Evolutionary conservation across 371 early-diverging fungal species (phyloP).

Genomic region (Apophysomyces variabilis): DNA sequence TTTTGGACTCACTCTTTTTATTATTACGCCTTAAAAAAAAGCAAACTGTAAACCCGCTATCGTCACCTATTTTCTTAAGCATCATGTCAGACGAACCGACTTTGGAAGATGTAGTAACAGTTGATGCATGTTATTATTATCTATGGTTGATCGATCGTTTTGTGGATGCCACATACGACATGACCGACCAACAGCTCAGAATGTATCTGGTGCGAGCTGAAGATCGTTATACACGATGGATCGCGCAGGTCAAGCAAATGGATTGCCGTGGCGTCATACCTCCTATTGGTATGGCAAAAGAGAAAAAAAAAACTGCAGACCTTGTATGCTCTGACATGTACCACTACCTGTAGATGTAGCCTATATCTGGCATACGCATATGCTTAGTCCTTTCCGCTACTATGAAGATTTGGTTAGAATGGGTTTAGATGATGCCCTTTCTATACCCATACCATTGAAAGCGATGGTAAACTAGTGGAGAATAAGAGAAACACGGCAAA

Average conservation of each 20-base stretch:
- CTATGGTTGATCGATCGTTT: conserved; percentile 23
- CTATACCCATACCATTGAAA: conserved; percentile 8
- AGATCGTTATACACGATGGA: conserved; percentile 14
- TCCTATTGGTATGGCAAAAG: background rate
- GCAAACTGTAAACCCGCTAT: no score
- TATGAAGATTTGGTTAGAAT: conserved; percentile 42
- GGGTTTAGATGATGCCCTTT: conserved; percentile 6
- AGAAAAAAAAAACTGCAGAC: conserved; percentile 6
- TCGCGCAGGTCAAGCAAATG: background rate
- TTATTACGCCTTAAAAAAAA: no score
- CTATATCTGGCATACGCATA: conserved; percentile 48
- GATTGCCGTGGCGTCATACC: background rate
- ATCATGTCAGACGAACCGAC: background rate
- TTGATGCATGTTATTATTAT: conserved; percentile 18
- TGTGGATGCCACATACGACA: background rate
- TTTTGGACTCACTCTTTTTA: no score
- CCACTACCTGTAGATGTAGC: conserved; percentile 35
- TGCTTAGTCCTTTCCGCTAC: conserved; percentile 47
- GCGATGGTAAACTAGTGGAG: background rate
- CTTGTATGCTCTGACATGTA: background rate
- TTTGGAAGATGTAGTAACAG: conserved; percentile 16
- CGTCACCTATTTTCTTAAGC: no score
- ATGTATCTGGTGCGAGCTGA: conserved; percentile 19
- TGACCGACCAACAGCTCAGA: background rate
- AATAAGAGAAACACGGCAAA: background rate